Conservation (phyloP, 1,284 basidiomycete genomes). For the Schizopora paradoxa region DNA sequence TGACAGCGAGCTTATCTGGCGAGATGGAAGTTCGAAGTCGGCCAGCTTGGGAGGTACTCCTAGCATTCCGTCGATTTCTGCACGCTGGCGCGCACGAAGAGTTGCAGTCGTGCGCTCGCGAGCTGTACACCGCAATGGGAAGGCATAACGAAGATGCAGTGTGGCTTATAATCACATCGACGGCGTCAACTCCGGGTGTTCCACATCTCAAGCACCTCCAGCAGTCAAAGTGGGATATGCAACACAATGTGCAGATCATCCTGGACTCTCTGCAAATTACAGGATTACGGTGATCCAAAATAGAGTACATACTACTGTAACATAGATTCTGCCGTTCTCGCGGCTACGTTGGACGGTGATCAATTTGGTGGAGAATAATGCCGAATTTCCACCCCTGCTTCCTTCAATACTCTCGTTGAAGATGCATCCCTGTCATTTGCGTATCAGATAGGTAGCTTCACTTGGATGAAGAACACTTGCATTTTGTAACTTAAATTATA, state of each 20-base stretch:
- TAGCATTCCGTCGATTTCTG: conserved; percentile 73
- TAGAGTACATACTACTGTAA: too few species aligned
- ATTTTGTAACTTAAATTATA: conserved; percentile 96
- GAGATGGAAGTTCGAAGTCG: conserved; percentile 62
- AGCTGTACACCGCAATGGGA: conserved; percentile 58
- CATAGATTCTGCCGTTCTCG: neutral
- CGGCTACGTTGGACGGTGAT: neutral
- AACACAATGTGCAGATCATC: conserved; percentile 45
- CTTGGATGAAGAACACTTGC: conserved; percentile 40
- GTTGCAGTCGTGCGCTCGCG: conserved; percentile 59
- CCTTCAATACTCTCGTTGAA: conserved; percentile 68
- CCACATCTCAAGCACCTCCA: conserved; percentile 42
- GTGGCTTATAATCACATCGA: conserved; percentile 70
- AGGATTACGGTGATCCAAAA: too few species aligned
- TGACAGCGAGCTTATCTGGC: conserved; percentile 56
- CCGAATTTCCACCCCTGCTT: conserved; percentile 75
- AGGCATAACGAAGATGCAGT: conserved; percentile 71
- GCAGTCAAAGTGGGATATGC: conserved; percentile 56
- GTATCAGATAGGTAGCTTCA: conserved; percentile 5
- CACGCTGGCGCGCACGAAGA: conserved; percentile 62
- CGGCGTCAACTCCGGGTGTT: conserved; percentile 26
- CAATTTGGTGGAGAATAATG: conserved; percentile 44
- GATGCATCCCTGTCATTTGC: conserved; percentile 61
- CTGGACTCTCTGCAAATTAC: conserved; percentile 24
- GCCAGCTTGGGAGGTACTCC: conserved; percentile 72